These are phyloP conservation scores for Diaporthe longicolla DNA, from an alignment of 2,329 filamentous ascomycete species.

Conservation along the genomic window DNA sequence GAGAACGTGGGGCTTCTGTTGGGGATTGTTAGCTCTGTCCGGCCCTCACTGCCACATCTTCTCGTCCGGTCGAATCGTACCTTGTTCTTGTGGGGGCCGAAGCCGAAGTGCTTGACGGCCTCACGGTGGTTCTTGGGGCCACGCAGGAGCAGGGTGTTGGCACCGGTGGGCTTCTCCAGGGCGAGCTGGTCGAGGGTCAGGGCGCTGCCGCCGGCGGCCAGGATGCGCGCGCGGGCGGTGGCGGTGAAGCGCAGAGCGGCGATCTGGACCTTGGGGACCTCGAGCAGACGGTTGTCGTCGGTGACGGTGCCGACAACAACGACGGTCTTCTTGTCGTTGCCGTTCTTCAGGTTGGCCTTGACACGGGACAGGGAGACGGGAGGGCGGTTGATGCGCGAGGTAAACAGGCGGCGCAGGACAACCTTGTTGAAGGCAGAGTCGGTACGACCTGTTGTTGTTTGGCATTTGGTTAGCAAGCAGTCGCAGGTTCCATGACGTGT, in stretches of 20 bases:
- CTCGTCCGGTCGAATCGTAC: constrained; percentile 62
- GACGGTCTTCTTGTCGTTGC: constrained; percentile 82
- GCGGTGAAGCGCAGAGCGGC: constrained; percentile 97
- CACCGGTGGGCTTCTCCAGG: constrained; percentile 92
- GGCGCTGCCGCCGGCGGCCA: constrained; percentile 93
- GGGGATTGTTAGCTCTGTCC: constrained; percentile 51
- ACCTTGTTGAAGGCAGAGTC: constrained; percentile 99
- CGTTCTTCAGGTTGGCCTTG: constrained; percentile 76
- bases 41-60: too few species aligned
- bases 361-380: constrained; percentile 96
- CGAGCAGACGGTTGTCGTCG: constrained; percentile 95
- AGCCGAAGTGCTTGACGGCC: constrained; percentile 99
- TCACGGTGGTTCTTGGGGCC: constrained; percentile 98
- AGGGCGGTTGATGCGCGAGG: constrained; percentile 98
- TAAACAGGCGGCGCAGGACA: constrained; percentile 96
- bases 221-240: constrained; percentile 92
- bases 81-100: constrained; percentile 98
- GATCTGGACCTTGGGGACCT: constrained; percentile 91
- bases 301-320: constrained; percentile 96
- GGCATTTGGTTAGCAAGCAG: background rate
- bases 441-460: constrained; percentile 79
- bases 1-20: constrained; percentile 92
- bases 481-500: background rate
- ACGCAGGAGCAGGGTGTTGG: constrained; percentile 96
- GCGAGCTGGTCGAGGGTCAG: constrained; percentile 98